Evolutionary conservation across 495 filamentous ascomycete species (phyloP), one percentile per base, ranked within the genome.

Genomic region (Bombardia bombarda): DNA sequence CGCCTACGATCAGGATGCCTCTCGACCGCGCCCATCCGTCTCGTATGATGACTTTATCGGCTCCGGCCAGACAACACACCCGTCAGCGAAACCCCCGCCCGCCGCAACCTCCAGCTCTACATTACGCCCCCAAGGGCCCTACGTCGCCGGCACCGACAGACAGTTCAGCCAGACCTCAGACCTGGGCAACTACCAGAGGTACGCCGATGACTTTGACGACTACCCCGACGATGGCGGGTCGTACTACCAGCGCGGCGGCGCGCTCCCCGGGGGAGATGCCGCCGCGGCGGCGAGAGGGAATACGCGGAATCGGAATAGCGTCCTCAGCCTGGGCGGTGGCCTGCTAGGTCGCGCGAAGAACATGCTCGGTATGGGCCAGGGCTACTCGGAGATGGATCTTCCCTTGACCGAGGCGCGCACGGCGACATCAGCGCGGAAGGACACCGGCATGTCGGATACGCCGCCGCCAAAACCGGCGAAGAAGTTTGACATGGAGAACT

Each of bases 331-430:
- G 58, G 89, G 90, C 38, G 89, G 92, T 46, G 87, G 90, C 7
- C 62, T 96, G 25, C 71, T 93, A 57, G 93, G 90, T 10, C 80
- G 73, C 51, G 85, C 86, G 9, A 97, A 93, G 65, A 83, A 82
- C 63, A 88, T 85, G 78, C 68, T 97, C 40, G 92, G 92, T 36
- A 93, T 95, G 86, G 81, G 77, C 9, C 80, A 86, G 40, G 82
- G 92, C 34, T 96, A 97, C 65, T 93, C 88, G 38, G 93, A 96
- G 60, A 97, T 99, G 93, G 90, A 99, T 55, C 73, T 97, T 28
- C 93, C 93, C 12, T 67, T 99, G 55, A 97, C 88, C 16, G 89
- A 96, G 51, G 63, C 83, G 16, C 75, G 84, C 32, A 9, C 41
- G 4, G 30, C 55, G 47, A 37, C 47, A 46, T 42, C 12, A 53